phyloP scores from a whole-genome alignment of 1,284 basidiomycete species.

The Heterobasidion irregulare region DNA sequence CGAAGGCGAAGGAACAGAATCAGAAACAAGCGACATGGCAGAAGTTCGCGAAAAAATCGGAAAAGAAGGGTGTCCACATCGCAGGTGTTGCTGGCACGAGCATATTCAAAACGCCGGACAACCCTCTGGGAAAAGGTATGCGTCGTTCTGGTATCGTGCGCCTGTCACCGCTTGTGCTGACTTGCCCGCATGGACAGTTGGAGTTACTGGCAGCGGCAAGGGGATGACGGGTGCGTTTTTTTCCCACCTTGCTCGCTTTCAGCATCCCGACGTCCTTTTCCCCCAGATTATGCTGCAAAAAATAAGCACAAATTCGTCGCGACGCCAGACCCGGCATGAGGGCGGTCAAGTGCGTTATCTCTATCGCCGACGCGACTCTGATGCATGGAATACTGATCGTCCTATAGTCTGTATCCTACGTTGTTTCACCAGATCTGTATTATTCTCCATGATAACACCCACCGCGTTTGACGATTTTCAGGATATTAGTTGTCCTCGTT shows the following conservation, averaged over 20 bases:
- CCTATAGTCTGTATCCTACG: neutral
- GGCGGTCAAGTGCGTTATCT: neutral
- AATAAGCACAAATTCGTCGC: conserved; percentile 74
- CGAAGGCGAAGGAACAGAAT: conserved; percentile 85
- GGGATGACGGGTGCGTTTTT: conserved; percentile 67
- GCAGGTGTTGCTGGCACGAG: conserved; percentile 83
- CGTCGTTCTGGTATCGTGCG: conserved; percentile 18
- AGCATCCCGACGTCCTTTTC: neutral
- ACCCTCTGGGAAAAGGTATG: conserved; percentile 78
- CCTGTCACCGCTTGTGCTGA: conserved; percentile 10
- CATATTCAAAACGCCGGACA: conserved; percentile 96
- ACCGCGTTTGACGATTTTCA: neutral
- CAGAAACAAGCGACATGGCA: conserved; percentile 93
- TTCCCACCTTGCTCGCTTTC: neutral
- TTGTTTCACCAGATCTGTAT: neutral
- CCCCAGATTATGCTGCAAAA: conserved; percentile 49
- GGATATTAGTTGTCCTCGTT: too few species aligned
- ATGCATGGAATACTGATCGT: neutral
- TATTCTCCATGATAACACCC: neutral
- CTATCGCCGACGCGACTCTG: neutral
- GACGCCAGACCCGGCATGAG: conserved; percentile 5
- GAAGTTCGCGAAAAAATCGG: conserved; percentile 95
- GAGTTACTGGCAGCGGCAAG: conserved; percentile 89
- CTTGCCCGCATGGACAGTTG: conserved; percentile 47
- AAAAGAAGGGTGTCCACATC: conserved; percentile 91